These are phyloP conservation scores for Chaetomiaceae sp. DNA, from an alignment of 2,329 filamentous ascomycete species.

Conservation along the genomic window DNA sequence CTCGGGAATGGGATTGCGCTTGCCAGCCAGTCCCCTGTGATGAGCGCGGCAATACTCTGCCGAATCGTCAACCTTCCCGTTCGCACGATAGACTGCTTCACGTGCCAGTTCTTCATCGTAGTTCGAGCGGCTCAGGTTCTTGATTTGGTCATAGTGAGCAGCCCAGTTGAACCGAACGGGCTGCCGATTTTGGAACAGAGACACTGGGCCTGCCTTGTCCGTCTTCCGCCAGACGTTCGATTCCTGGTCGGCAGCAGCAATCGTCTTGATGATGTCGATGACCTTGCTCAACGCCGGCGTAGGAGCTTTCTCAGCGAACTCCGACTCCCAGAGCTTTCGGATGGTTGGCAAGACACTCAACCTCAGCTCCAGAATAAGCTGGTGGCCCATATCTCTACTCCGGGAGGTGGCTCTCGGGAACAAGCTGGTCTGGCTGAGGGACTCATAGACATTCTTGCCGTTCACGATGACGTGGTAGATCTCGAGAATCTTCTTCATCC, in stretches of 20 bases:
- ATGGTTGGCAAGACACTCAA: conserved; percentile 73
- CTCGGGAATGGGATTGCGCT: conserved; percentile 62
- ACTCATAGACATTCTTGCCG: conserved; percentile 75
- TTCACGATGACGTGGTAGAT: conserved; percentile 74
- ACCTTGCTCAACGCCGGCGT: conserved; percentile 71
- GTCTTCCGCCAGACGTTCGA: conserved; percentile 55
- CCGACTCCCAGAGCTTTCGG: conserved; percentile 76
- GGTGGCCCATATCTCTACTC: conserved; percentile 41
- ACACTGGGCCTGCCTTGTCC: conserved; percentile 44
- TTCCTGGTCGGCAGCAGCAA: conserved; percentile 75
- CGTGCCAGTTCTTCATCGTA: conserved; percentile 59
- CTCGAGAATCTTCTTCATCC: conserved; percentile 77
- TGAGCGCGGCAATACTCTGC: conserved; percentile 72
- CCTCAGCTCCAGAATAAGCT: conserved; percentile 83
- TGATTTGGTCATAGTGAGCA: conserved; percentile 31
- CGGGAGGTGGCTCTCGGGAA: conserved; percentile 38
- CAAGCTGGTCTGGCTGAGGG: conserved; percentile 52
- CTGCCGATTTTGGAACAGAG: conserved; percentile 43
- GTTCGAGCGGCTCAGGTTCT: conserved; percentile 34
- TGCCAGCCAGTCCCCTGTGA: conserved; percentile 50
- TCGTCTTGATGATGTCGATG: conserved; percentile 75
- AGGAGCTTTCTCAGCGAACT: conserved; percentile 74
- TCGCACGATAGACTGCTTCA: conserved; percentile 80
- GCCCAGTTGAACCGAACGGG: conserved; percentile 46
- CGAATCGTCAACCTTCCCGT: conserved; percentile 57